Evolutionary conservation across 208 protist genomes (phyloP).

Genomic region (Porcisia hertigi): DNA sequence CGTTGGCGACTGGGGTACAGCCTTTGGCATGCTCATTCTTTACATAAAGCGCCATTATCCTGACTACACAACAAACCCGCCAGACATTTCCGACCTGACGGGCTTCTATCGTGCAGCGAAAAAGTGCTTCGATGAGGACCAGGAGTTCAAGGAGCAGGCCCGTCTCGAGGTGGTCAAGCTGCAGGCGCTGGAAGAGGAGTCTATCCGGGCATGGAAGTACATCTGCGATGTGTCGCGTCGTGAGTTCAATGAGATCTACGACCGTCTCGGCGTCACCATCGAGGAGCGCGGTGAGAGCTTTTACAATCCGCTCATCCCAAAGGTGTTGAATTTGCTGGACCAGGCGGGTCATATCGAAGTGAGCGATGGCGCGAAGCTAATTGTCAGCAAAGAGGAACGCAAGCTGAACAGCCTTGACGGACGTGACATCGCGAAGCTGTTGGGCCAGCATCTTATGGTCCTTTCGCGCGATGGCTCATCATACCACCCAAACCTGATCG

Average conservation of each 20-base stretch:
- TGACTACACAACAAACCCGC: constrained; percentile 85
- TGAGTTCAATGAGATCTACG: constrained; percentile 95
- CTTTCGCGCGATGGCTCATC: constrained; percentile 50
- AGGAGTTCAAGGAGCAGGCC: constrained; percentile 92
- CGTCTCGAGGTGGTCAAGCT: constrained; percentile 92
- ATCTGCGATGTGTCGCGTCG: constrained; percentile 93
- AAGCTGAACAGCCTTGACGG: constrained; percentile 56
- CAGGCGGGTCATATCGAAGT: constrained; percentile 76
- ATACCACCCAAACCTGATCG: constrained; percentile 80
- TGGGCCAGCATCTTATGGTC: constrained; percentile 69
- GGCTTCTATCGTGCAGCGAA: constrained; percentile 96
- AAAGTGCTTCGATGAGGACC: constrained; percentile 93
- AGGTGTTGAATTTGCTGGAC: constrained; percentile 80
- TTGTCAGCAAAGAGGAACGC: constrained; percentile 76
- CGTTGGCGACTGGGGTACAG: constrained; percentile 98
- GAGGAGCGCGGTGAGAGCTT: constrained; percentile 96
- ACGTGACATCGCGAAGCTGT: constrained; percentile 85
- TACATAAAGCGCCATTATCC: constrained; percentile 95
- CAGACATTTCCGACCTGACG: constrained; percentile 94
- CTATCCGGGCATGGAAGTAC: constrained; percentile 88
- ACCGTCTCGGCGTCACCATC: constrained; percentile 82
- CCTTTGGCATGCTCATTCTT: constrained; percentile 98
- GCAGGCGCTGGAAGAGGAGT: constrained; percentile 79
- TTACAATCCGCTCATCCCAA: constrained; percentile 94
- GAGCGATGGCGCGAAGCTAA: constrained; percentile 89